Percentiles rank a stretch among this genome's conserved stretches.
These are phyloP conservation scores for Colletotrichum sojae DNA, from an alignment of 2,329 filamentous ascomycete species.

Conservation along the genomic window DNA sequence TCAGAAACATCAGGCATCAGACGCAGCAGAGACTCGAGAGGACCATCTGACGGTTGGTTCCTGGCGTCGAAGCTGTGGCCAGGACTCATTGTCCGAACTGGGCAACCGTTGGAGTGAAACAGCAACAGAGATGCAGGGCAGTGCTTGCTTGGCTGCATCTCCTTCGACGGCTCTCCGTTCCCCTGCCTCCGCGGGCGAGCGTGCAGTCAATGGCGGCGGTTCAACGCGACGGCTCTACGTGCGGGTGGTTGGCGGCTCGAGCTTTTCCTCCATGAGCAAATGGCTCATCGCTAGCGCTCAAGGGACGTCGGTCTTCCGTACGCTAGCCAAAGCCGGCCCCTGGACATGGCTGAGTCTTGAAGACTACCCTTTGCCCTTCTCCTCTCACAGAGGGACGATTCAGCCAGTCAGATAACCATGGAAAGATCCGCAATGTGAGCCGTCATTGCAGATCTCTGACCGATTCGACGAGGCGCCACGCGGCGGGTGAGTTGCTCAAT, in stretches of 20 bases:
- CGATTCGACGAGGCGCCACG: background rate
- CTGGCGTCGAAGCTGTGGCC: background rate
- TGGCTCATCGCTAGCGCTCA: constrained; percentile 8
- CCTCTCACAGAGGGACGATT: background rate
- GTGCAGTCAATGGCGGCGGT: background rate
- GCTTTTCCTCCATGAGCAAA: constrained; percentile 8
- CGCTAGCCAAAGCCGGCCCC: constrained; percentile 22
- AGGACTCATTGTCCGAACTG: background rate
- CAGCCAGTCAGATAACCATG: constrained; percentile 10
- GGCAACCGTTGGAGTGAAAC: constrained; percentile 14
- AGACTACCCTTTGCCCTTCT: background rate
- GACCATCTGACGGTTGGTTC: background rate
- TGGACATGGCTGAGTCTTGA: constrained; percentile 1
- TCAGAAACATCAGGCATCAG: background rate
- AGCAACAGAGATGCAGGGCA: background rate
- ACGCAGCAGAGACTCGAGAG: background rate
- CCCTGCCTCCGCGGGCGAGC: background rate
- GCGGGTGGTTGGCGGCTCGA: constrained; percentile 7
- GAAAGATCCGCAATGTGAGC: constrained; percentile 12
- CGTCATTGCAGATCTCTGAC: constrained; percentile 13
- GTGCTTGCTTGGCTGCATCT: background rate
- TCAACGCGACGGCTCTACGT: background rate
- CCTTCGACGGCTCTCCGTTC: background rate
- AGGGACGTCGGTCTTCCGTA: constrained; percentile 4
- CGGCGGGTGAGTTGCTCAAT: background rate